phyloP scores from a whole-genome alignment of 331 rosid genomes.

The Phaseolus coccineus region DNA sequence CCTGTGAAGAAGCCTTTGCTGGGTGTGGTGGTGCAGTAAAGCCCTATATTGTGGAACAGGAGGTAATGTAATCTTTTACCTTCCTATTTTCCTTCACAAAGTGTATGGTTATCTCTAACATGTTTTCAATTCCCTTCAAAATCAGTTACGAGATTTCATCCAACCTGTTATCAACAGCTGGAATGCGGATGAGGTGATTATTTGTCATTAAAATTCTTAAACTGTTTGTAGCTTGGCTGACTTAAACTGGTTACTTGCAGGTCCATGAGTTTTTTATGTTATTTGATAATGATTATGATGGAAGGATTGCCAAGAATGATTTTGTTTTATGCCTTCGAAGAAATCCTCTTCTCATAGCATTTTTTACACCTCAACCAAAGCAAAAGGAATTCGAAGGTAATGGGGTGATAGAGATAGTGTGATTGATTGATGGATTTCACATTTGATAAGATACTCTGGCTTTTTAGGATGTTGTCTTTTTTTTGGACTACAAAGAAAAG shows the following conservation, averaged over 20 bases:
- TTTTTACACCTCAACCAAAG: conserved; percentile 64
- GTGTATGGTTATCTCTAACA: conserved; percentile 35
- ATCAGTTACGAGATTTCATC: conserved; percentile 70
- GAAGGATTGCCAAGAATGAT: conserved; percentile 69
- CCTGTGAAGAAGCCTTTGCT: conserved; percentile 74
- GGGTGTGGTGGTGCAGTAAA: conserved; percentile 60
- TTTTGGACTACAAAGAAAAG: conserved; percentile 24
- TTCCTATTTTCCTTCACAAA: conserved; percentile 13
- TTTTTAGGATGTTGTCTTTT: conserved; percentile 42
- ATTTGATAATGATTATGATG: conserved; percentile 66
- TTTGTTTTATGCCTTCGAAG: conserved; percentile 64
- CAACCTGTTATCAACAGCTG: conserved; percentile 60
- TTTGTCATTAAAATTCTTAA: conserved; percentile 4
- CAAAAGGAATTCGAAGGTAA: conserved; percentile 45
- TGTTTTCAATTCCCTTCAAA: conserved; percentile 20
- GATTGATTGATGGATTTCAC: conserved; percentile 48
- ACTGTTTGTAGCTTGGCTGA: background rate
- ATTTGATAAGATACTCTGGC: conserved; percentile 30
- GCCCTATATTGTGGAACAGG: conserved; percentile 59
- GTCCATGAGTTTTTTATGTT: conserved; percentile 58
- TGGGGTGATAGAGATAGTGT: conserved; percentile 54
- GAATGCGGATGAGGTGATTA: conserved; percentile 69
- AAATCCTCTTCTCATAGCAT: conserved; percentile 84
- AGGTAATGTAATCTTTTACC: conserved; percentile 54
- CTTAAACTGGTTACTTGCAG: conserved; percentile 55